phyloP scores from a whole-genome alignment of 2,329 filamentous ascomycete species.

The Juglanconis juglandina region DNA sequence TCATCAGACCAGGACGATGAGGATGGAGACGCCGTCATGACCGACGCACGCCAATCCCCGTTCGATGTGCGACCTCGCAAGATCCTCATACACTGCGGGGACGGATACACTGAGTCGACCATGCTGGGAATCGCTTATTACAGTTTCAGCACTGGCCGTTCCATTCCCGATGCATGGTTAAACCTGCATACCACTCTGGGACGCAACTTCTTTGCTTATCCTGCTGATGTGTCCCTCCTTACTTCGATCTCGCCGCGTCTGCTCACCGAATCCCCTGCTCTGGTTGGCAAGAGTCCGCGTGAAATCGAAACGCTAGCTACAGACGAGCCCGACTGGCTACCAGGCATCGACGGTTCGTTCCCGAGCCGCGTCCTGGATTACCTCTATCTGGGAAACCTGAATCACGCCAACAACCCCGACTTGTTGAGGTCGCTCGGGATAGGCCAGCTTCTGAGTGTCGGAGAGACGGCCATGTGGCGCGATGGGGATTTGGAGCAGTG shows the following conservation, averaged over 20 bases:
- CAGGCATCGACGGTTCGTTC: slow-evolving; percentile 80
- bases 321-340: slow-evolving; percentile 74
- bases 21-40: slow-evolving; percentile 57
- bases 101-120: slow-evolving; percentile 94
- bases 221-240: slow-evolving; percentile 82
- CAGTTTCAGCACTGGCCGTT: slow-evolving; percentile 81
- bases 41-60: not conserved
- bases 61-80: slow-evolving; percentile 49
- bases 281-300: slow-evolving; percentile 44
- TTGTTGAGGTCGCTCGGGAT: slow-evolving; percentile 79
- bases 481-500: slow-evolving; percentile 67
- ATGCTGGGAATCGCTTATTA: slow-evolving; percentile 87
- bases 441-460: slow-evolving; percentile 82
- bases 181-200: slow-evolving; percentile 73
- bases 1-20: slow-evolving; percentile 34
- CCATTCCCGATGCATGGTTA: slow-evolving; percentile 84
- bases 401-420: slow-evolving; percentile 90
- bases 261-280: slow-evolving; percentile 64
- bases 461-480: slow-evolving; percentile 80
- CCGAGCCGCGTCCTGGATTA: slow-evolving; percentile 87
- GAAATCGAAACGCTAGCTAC: slow-evolving; percentile 52
- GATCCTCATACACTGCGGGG: slow-evolving; percentile 87
- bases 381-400: slow-evolving; percentile 92
- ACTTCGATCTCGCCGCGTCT: slow-evolving; percentile 72
- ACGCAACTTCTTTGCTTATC: slow-evolving; percentile 95